A percentile compares a stretch with the other conserved stretches of the same genome.
Conservation (phyloP, 2,329 filamentous ascomycete species). For the Coniochaeta sp. region DNA sequence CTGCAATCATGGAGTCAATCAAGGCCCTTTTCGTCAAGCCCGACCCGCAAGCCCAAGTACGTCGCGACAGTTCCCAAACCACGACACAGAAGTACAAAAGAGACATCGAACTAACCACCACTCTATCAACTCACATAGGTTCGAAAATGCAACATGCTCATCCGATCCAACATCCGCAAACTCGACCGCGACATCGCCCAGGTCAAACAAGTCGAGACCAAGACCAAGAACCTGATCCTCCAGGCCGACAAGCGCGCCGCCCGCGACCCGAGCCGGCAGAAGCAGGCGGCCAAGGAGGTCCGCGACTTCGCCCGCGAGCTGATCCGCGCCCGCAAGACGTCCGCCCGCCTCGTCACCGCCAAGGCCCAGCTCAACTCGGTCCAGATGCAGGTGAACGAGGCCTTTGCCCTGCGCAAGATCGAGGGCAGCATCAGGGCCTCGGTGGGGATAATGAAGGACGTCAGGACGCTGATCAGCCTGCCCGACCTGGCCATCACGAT, state of each 20-base stretch:
- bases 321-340: conserved; percentile 71
- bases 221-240: conserved; percentile 79
- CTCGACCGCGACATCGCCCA: conserved; percentile 85
- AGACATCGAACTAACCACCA: conserved; percentile 1
- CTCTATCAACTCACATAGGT: conserved; percentile 58
- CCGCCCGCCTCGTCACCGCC: conserved; percentile 67
- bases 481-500: conserved; percentile 86
- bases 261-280: conserved; percentile 68
- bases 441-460: conserved; percentile 94
- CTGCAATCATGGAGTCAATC: conserved; percentile 68
- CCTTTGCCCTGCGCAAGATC: conserved; percentile 91
- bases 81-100: not conserved
- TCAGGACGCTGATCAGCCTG: conserved; percentile 76
- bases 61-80: conserved; percentile 13
- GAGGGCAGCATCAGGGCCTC: conserved; percentile 82
- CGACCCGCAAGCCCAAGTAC: conserved; percentile 86
- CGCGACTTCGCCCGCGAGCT: conserved; percentile 86
- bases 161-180: conserved; percentile 85
- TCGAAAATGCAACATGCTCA: conserved; percentile 87
- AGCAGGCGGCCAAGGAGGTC: conserved; percentile 74
- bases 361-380: conserved; percentile 91
- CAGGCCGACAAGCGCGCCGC: conserved; percentile 75
- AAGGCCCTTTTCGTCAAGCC: conserved; percentile 84
- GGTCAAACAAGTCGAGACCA: conserved; percentile 71
- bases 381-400: conserved; percentile 96